A percentile compares a stretch with the other conserved stretches of the same genome.
Conservation (phyloP, 208 protist species). For the Acanthamoeba sp. region DNA sequence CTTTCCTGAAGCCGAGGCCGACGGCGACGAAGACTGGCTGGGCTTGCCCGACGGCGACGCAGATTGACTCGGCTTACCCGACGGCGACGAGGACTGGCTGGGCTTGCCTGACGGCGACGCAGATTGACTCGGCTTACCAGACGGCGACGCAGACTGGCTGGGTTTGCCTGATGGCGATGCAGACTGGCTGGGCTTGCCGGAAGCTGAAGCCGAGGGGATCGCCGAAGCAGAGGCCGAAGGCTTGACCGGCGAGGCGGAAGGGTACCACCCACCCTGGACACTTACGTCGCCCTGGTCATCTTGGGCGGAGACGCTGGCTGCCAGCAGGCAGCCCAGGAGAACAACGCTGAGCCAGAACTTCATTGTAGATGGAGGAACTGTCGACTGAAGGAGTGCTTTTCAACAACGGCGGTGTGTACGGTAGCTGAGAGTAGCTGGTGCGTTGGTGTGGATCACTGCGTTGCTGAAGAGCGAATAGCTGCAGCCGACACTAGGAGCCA, state of each 20-base stretch:
- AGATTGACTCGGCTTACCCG: background rate
- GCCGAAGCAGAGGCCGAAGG: background rate
- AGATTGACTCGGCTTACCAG: background rate
- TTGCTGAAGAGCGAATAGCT: background rate
- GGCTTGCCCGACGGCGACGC: background rate
- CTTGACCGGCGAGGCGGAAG: background rate
- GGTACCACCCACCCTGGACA: background rate
- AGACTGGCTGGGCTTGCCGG: background rate
- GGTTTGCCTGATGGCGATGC: background rate
- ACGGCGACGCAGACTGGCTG: background rate
- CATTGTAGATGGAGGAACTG: background rate
- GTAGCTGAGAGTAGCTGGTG: too few species aligned
- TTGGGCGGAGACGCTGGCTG: background rate
- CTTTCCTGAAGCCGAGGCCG: too few species aligned
- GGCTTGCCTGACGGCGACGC: background rate
- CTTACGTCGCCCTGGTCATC: background rate
- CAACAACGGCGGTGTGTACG: too few species aligned
- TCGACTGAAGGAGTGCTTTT: background rate
- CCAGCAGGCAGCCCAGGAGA: slow-evolving; percentile 3
- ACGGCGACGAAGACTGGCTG: background rate
- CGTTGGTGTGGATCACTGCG: background rate
- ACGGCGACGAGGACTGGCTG: background rate
- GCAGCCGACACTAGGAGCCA: background rate
- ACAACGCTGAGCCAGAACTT: background rate
- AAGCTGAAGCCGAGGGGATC: background rate